A percentile compares a stretch with the other conserved stretches of the same genome.
Conservation (phyloP, 2,329 filamentous ascomycete genomes). For the Diaporthe citriasiana region DNA sequence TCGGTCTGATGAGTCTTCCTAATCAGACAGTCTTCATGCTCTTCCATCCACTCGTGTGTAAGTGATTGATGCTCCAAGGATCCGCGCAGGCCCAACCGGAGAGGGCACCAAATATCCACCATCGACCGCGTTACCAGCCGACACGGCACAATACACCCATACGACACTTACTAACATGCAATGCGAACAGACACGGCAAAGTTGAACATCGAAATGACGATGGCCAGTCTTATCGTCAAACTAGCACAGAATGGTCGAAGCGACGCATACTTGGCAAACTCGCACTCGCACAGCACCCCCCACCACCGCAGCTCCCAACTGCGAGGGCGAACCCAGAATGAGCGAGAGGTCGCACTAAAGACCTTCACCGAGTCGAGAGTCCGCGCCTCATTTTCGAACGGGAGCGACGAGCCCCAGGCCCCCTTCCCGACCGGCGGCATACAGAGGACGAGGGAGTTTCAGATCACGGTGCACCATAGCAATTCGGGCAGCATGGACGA, state of each 20-base stretch:
- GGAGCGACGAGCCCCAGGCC: neutral
- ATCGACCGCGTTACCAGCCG: too few species aligned
- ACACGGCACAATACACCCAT: neutral
- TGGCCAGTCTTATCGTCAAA: conserved; percentile 41
- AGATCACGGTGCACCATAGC: conserved; percentile 38
- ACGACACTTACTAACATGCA: neutral
- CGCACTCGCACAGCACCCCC: conserved; percentile 24
- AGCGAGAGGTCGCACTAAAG: conserved; percentile 34
- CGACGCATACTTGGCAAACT: conserved; percentile 27
- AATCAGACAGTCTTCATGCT: conserved; percentile 50
- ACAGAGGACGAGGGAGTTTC: conserved; percentile 37
- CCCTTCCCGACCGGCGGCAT: conserved; percentile 26
- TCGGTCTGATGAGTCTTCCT: conserved; percentile 52
- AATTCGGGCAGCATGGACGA: conserved; percentile 34
- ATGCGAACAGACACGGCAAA: conserved; percentile 24
- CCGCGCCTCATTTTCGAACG: conserved; percentile 31
- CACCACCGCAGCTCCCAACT: neutral
- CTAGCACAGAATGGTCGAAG: conserved; percentile 31
- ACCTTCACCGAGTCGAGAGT: conserved; percentile 38
- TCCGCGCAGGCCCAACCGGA: too few species aligned
- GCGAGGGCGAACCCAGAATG: conserved; percentile 12
- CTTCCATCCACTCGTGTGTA: conserved; percentile 39
- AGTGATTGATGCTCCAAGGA: neutral
- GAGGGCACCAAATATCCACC: too few species aligned
- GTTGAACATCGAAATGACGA: conserved; percentile 43